Evolutionary conservation across 1,139 yeast species (phyloP), one percentile per base, ranked within the genome.

Genomic region (Scheffersomyces cryptocercus): DNA sequence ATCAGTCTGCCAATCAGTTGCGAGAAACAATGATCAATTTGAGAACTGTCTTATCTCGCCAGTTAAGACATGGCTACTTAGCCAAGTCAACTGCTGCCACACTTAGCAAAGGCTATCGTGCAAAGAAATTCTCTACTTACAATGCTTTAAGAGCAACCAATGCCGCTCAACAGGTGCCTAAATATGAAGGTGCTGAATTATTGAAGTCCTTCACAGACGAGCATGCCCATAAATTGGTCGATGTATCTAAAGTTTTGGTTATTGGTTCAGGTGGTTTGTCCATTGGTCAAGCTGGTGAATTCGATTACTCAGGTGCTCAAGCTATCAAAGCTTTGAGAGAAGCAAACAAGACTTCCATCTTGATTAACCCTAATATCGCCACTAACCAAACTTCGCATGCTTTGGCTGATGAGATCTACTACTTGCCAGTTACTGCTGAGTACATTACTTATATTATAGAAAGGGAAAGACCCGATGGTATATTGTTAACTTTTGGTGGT

Each of bases 251-350:
- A 58, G 98, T 93, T 15, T 79, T 93, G 51, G 90, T 93, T 46
- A 87, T 93, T 61, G 99, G 99, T 16, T 91, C 98, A 4, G 99
- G 99, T 61, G 99, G 99, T 38, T 77, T 93, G 49, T 88, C 97
- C 42, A 93, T 93, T 63, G 99, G 99, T 45, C 99, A 93, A 70
- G 99, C 99, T 38, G 99, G 99, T 58, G 99, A 93, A 69, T 93
- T 93, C 58, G 99, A 93, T 67, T 93, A 93, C 70, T 88, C 97
- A 34, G 98, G 98, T 47, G 90, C 97, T 15, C 98, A 91, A 70
- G 98, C 98, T 41, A 91, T 91, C 64, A 91, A 91, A 68, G 99
- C 99, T 8, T 75, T 93, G 58, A 88, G 82, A 64, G 98, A 93
- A 70, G 96, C 95, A 43, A 80, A 87, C 61, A 91, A 88, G 62